Conservation (phyloP, 306 rosid genomes). For the Erythrophleum fordii region DNA sequence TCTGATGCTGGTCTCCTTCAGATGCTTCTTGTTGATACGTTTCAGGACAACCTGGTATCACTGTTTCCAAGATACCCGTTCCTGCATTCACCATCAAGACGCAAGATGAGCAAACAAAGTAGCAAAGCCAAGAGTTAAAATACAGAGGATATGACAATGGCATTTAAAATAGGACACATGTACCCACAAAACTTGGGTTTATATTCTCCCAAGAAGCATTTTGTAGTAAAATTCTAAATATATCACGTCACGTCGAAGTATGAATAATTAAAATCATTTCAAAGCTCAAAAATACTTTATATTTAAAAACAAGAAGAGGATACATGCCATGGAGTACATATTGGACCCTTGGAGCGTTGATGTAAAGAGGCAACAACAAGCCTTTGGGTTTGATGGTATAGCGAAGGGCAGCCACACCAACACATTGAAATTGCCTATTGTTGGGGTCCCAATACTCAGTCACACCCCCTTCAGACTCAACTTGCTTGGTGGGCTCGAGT, state of each 20-base stretch:
- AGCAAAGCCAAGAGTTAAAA: not conserved
- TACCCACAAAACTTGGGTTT: no score
- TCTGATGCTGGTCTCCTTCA: conserved; percentile 40
- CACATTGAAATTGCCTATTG: conserved; percentile 36
- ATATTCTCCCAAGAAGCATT: no score
- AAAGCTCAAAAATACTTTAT: no score
- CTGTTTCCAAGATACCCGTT: conserved; percentile 33
- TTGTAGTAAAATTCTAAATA: no score
- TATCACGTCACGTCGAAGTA: no score
- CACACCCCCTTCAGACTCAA: conserved; percentile 42
- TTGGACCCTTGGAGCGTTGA: conserved; percentile 37
- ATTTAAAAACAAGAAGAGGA: no score
- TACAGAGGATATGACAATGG: no score
- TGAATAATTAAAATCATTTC: no score
- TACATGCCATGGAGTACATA: conserved; percentile 39
- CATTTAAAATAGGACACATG: no score
- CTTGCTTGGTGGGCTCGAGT: conserved; percentile 16
- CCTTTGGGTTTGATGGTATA: conserved; percentile 33
- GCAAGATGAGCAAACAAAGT: not conserved
- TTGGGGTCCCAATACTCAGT: conserved; percentile 39
- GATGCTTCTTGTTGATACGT: conserved; percentile 33
- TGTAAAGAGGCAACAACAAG: conserved; percentile 35
- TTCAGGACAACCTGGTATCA: conserved; percentile 38
- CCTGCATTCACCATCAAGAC: conserved; percentile 22
- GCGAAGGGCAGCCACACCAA: conserved; percentile 38